These are phyloP conservation scores for Microstroma glucosiphilum DNA, from an alignment of 1,284 basidiomycete genomes.

Conservation along the genomic window DNA sequence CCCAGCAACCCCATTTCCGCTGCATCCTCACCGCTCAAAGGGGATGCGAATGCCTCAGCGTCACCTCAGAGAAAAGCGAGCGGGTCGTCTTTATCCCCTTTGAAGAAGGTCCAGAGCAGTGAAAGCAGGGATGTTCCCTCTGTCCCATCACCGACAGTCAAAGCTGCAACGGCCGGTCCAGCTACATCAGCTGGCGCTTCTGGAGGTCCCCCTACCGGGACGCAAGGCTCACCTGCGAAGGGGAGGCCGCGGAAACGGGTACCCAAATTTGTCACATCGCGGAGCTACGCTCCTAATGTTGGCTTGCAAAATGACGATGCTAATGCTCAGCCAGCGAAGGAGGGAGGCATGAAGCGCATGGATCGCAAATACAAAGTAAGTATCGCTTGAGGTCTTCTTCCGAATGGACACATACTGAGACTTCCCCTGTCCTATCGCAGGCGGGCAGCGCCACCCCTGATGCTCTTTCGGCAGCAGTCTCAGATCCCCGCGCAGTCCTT, in stretches of 20 bases:
- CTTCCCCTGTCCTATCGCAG: not conserved
- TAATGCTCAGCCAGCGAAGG: constrained; percentile 15
- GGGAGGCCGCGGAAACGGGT: not conserved
- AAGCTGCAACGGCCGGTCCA: not conserved
- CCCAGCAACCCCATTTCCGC: too few species aligned
- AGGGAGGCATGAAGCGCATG: constrained; percentile 21
- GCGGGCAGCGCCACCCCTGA: not conserved
- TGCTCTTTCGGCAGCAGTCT: not conserved
- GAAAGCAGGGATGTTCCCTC: too few species aligned
- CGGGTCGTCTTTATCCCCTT: too few species aligned
- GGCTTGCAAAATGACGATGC: constrained; percentile 3
- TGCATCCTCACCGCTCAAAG: too few species aligned
- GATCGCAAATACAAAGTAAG: constrained; percentile 29
- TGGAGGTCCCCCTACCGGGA: not conserved
- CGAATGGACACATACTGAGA: not conserved
- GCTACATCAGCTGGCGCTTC: not conserved
- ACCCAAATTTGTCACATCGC: constrained; percentile 10
- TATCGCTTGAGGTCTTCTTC: not conserved
- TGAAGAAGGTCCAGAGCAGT: too few species aligned
- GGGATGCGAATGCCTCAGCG: too few species aligned
- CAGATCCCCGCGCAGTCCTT: not conserved
- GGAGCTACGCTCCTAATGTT: constrained; percentile 11
- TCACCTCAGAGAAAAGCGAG: too few species aligned
- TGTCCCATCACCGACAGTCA: too few species aligned
- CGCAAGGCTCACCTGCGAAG: not conserved